Base-by-base conservation (phyloP, 805 yeast genomes). In the Wickerhamiella domercqiae region DNA sequence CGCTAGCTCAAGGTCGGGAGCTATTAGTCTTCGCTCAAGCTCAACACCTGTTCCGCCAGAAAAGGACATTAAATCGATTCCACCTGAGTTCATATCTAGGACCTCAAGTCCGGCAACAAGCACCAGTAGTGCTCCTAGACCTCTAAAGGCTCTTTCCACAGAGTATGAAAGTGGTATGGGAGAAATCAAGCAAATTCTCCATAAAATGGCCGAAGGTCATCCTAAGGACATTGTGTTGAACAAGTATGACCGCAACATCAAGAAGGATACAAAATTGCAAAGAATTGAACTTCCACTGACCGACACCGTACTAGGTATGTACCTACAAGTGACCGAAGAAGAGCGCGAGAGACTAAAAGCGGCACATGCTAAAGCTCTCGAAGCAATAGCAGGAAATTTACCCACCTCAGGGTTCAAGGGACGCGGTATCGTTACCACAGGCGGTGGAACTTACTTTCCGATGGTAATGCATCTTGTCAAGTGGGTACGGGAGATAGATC, bases 381-480 rank as follows among this genome's bases (percentile, higher is more conserved):
- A 20, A 3, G 6, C 26, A 20, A 34, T 47, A 6, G 47, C 51
- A 19, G n/a, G 26, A 7, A 5, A 9, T 5, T n/a, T 37, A 2
- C 42, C 40, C 11, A 29, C 29, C 5, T 31, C 31, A 13, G 21
- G 55, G 18, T 54, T 46, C 39, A 24, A 41, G 3, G 66, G 71
- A 3, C 56, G 64, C 29, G 81, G 76, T 7, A 64, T 73, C 14
- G 87, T 70, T 18, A 73, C 65, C 49, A 84, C 80, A 21, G 93
- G 87, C 25, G 93, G 93, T 31, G 90, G 86, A 3, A 70, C 69
- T 47, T 78, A 73, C 56, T 73, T 79, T 43, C 76, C 87, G 68
- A 63, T 77, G 48, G 71, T 82, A 3, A 58, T 78, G 29, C 60
- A 78, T 16, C 71, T 80, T 7, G 67, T 82, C 39, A 69, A 69